phyloP scores from a whole-genome alignment of 805 yeast genomes.

The Wickerhamiella kurtzmanii region DNA sequence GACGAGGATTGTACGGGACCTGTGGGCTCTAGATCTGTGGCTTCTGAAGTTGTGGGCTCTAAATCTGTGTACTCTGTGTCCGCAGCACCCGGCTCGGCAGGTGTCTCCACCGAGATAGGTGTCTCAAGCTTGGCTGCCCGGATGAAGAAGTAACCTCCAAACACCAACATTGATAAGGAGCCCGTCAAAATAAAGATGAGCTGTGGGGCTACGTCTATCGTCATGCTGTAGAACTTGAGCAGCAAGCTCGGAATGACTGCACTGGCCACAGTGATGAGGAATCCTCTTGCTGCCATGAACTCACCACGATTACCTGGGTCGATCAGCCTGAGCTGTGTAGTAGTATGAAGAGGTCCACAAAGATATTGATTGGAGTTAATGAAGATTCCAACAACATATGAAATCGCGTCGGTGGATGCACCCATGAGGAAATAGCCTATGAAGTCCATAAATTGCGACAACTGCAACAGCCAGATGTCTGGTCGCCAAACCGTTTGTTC shows the following conservation, averaged over 20 bases:
- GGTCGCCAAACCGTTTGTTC: constrained; percentile 6
- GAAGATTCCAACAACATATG: constrained; percentile 4
- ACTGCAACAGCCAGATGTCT: constrained; percentile 8
- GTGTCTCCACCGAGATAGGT: too few relatives aligned
- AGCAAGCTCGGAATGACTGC: constrained; percentile 10
- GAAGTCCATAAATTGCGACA: constrained; percentile 6
- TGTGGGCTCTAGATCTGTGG: too few relatives aligned
- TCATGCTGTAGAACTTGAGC: constrained; percentile 7
- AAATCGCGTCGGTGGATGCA: constrained; percentile 2
- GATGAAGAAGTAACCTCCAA: background rate
- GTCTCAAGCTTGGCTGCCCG: background rate
- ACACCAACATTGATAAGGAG: background rate
- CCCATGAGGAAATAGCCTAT: constrained; percentile 5
- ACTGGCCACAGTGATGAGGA: constrained; percentile 9
- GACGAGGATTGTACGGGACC: too few relatives aligned
- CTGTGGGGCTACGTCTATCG: constrained; percentile 4
- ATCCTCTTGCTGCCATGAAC: constrained; percentile 4
- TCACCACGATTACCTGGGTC: background rate
- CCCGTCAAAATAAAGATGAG: constrained; percentile 6
- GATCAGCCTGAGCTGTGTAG: background rate
- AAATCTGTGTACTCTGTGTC: too few relatives aligned
- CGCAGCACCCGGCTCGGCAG: too few relatives aligned
- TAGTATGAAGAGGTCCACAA: constrained; percentile 11
- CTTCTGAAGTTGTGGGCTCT: too few relatives aligned
- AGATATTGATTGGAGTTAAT: constrained; percentile 11